Percentiles rank a stretch among this genome's conserved stretches.
Evolutionary conservation across 108 stramenopile genomes (phyloP).

Genomic region (Pseudonitzschia multiseries): DNA sequence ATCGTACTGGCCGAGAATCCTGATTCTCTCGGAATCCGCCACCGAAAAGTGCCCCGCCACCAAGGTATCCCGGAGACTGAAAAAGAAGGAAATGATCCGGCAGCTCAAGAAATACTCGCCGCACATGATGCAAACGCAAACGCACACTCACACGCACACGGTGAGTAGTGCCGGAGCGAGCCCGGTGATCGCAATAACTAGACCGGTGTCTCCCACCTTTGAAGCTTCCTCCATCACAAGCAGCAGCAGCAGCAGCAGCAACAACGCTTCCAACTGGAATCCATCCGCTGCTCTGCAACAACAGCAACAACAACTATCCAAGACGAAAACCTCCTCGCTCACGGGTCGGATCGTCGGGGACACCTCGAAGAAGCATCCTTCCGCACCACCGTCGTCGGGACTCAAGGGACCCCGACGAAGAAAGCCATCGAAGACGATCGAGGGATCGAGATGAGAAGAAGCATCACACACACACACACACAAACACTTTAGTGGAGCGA

Average conservation of each 20-base stretch:
- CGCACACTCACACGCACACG: too few species aligned
- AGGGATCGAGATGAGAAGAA: background rate
- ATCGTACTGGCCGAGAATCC: constrained; percentile 18
- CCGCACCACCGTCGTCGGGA: background rate
- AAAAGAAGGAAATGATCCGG: background rate
- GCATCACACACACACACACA: background rate
- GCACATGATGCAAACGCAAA: too few species aligned
- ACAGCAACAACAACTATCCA: too few species aligned
- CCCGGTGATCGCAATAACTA: background rate
- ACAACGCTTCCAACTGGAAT: background rate
- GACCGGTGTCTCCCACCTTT: background rate
- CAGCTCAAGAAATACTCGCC: background rate
- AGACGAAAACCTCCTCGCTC: constrained; percentile 6
- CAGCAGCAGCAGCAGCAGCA: background rate
- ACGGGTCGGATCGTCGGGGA: background rate
- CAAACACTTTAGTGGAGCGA: background rate
- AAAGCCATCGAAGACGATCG: background rate
- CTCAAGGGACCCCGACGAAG: constrained; percentile 5
- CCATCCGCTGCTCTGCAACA: too few species aligned
- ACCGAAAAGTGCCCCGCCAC: too few species aligned
- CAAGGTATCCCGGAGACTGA: constrained; percentile 15
- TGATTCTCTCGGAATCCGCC: background rate
- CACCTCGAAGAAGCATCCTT: background rate
- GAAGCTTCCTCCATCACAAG: background rate
- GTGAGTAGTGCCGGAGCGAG: too few species aligned